Conservation (phyloP, 2,329 filamentous ascomycete genomes). For the Fusarium acutatum region DNA sequence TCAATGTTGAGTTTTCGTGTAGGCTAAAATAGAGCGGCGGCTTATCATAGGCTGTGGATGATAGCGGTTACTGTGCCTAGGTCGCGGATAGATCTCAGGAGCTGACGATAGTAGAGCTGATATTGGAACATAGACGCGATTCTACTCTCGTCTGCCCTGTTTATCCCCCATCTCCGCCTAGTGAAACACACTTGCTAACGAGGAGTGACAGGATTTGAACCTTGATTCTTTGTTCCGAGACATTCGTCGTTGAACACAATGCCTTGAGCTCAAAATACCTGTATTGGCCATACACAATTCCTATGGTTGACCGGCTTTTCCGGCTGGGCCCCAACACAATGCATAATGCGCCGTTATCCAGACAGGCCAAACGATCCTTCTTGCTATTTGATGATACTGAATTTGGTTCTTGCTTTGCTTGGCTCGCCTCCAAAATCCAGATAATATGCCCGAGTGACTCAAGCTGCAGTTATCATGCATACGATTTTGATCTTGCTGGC, state of each 20-base stretch:
- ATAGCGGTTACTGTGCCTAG: neutral
- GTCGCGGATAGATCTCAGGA: neutral
- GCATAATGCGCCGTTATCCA: neutral
- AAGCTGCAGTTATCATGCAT: neutral
- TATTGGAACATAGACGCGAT: neutral
- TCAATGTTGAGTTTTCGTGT: neutral
- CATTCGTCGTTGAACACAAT: neutral
- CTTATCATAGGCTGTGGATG: neutral
- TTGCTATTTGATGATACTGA: neutral
- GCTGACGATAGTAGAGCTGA: neutral
- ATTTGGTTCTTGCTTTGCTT: neutral
- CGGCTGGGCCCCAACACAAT: slow-evolving; percentile 8
- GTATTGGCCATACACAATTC: neutral
- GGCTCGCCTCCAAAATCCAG: neutral
- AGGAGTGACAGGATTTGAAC: neutral
- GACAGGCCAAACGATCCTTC: neutral
- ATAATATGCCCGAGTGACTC: neutral
- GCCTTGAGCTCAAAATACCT: slow-evolving; percentile 27
- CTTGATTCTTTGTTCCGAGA: neutral
- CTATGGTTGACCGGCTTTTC: slow-evolving; percentile 16
- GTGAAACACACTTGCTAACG: slow-evolving; percentile 1
- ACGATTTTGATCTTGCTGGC: neutral
- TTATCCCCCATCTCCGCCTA: slow-evolving; percentile 1
- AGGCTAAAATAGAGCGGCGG: neutral
- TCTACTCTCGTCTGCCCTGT: neutral